phyloP scores from a whole-genome alignment of 2,329 filamentous ascomycete species.

The Mariannaea elegans region DNA sequence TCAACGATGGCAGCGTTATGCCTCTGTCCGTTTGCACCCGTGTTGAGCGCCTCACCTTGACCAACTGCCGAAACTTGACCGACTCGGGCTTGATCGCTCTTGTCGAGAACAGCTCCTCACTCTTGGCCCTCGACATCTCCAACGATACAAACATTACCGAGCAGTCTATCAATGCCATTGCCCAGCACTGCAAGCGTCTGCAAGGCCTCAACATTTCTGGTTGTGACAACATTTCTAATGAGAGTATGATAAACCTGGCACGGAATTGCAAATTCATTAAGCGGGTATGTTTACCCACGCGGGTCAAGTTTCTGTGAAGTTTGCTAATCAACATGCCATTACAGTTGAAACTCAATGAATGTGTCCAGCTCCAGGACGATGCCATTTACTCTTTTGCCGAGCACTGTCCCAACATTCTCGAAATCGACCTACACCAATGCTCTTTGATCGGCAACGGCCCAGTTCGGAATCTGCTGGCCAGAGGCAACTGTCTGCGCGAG shows the following conservation, averaged over 20 bases:
- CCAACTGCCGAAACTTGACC: conserved; percentile 85
- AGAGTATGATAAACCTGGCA: conserved; percentile 83
- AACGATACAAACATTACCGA: conserved; percentile 86
- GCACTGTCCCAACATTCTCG: conserved; percentile 90
- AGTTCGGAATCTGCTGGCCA: conserved; percentile 80
- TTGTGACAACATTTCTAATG: conserved; percentile 85
- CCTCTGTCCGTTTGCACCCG: conserved; percentile 87
- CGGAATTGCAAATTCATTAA: conserved; percentile 87
- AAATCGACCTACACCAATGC: conserved; percentile 94
- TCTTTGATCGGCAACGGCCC: conserved; percentile 82
- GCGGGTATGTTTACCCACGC: conserved; percentile 64
- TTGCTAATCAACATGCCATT: conserved; percentile 42
- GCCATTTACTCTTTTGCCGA: conserved; percentile 86
- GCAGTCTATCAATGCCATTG: conserved; percentile 78
- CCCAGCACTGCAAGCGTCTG: conserved; percentile 81
- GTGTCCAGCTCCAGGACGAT: conserved; percentile 81
- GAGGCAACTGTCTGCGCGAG: conserved; percentile 86
- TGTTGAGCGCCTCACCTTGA: conserved; percentile 91
- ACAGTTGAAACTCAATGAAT: conserved; percentile 93
- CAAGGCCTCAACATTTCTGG: conserved; percentile 94
- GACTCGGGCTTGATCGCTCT: conserved; percentile 85
- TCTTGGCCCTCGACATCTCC: conserved; percentile 91
- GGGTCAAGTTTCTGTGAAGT: background rate
- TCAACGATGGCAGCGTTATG: conserved; percentile 90
- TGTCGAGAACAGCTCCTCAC: conserved; percentile 78